These are phyloP conservation scores for Sarocladium kiliense DNA, from an alignment of 2,329 filamentous ascomycete species.

Conservation along the genomic window DNA sequence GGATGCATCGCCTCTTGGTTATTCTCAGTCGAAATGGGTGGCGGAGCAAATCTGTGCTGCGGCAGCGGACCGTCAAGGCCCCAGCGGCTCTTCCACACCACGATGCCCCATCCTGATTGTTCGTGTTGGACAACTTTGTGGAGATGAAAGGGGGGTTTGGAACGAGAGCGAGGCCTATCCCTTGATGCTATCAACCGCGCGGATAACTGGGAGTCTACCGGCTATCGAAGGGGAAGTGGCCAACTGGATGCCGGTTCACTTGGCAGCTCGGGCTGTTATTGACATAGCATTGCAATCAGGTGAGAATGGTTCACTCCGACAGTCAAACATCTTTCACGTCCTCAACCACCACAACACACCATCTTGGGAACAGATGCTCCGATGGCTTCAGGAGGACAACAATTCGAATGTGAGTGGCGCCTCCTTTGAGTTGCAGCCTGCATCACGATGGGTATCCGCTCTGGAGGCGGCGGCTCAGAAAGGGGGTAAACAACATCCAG, in stretches of 20 bases:
- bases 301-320: not conserved
- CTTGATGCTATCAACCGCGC: constrained; percentile 41
- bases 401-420: not conserved
- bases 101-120: constrained; percentile 23
- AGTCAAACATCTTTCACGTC: constrained; percentile 17
- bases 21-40: constrained; percentile 36
- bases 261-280: constrained; percentile 33
- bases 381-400: constrained; percentile 12
- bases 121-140: constrained; percentile 46
- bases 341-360: constrained; percentile 16
- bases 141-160: constrained; percentile 44
- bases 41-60: constrained; percentile 30
- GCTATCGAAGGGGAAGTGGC: constrained; percentile 23
- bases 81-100: not conserved
- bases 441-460: constrained; percentile 14
- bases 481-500: constrained; percentile 12
- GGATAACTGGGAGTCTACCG: constrained; percentile 30
- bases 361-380: constrained; percentile 16
- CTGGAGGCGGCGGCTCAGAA: constrained; percentile 12
- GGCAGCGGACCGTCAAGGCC: constrained; percentile 23
- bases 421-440: constrained; percentile 10
- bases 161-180: constrained; percentile 47
- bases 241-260: constrained; percentile 44
- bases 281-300: constrained; percentile 22
- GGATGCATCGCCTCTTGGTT: constrained; percentile 33